Conservation (phyloP, 179 eudicot genomes). For the Nepenthes alata region DNA sequence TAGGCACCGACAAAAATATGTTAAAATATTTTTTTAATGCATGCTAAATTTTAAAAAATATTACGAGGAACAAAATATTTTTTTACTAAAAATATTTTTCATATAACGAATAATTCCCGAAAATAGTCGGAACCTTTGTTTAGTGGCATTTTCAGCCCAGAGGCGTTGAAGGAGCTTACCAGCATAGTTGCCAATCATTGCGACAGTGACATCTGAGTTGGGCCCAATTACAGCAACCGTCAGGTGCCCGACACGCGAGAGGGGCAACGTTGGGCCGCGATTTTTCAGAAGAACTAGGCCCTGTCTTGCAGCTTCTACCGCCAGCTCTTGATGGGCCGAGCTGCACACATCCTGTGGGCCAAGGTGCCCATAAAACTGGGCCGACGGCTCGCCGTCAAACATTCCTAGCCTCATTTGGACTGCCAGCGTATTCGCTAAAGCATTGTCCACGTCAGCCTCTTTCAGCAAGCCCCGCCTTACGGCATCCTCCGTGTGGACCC, state of each 20-base stretch:
- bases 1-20: too few relatives aligned
- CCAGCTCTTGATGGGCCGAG: conserved; percentile 46
- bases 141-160: too few relatives aligned
- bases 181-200: conserved; percentile 68
- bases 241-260: conserved; percentile 29
- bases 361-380: conserved; percentile 39
- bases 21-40: too few relatives aligned
- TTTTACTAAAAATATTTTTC: too few relatives aligned
- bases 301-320: conserved; percentile 58
- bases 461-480: conserved; percentile 29
- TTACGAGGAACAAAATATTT: too few relatives aligned
- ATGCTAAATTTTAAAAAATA: too few relatives aligned
- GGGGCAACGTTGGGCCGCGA: conserved; percentile 34
- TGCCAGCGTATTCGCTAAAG: conserved; percentile 34
- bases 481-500: conserved; percentile 38
- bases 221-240: conserved; percentile 64
- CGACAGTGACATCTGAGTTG: conserved; percentile 42
- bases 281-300: conserved; percentile 59
- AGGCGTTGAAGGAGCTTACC: conserved; percentile 15
- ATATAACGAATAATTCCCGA: too few relatives aligned
- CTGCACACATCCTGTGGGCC: conserved; percentile 48
- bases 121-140: too few relatives aligned
- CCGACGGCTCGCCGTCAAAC: conserved; percentile 51
- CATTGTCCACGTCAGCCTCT: conserved; percentile 38
- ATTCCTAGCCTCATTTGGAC: conserved; percentile 63